Conservation (phyloP, 129 eudicot species). For the Lactuca sativa region DNA sequence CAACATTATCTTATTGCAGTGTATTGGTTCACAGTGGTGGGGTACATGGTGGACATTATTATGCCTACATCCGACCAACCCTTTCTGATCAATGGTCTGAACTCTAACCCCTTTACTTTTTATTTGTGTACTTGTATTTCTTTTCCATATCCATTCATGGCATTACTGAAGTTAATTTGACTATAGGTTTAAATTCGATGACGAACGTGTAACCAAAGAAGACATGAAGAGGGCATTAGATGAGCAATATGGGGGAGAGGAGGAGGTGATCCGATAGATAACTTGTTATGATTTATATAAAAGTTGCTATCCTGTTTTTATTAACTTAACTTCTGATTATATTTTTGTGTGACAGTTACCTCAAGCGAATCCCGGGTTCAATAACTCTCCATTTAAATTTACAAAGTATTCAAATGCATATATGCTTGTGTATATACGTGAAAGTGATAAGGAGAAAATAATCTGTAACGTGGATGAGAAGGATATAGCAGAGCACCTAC, state of each 20-base stretch:
- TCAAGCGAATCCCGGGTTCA: constrained; percentile 69
- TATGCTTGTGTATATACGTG: constrained; percentile 83
- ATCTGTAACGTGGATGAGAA: constrained; percentile 76
- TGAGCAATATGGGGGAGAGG: constrained; percentile 93
- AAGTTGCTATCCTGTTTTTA: neutral
- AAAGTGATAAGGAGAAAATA: constrained; percentile 69
- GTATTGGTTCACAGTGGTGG: constrained; percentile 97
- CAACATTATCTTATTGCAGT: constrained; percentile 51
- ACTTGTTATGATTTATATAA: constrained; percentile 2
- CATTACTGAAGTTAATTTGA: constrained; percentile 9
- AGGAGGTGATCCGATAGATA: constrained; percentile 52
- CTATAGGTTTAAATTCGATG: constrained; percentile 77
- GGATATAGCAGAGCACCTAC: constrained; percentile 70
- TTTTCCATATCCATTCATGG: neutral
- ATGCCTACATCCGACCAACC: constrained; percentile 86
- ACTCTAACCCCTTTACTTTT: neutral
- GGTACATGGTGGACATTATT: constrained; percentile 94
- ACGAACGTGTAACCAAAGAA: constrained; percentile 82
- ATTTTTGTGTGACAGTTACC: constrained; percentile 47
- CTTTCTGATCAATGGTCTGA: constrained; percentile 80
- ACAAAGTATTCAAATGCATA: constrained; percentile 78
- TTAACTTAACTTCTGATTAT: constrained; percentile 5
- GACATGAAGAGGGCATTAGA: constrained; percentile 76
- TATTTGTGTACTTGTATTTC: constrained; percentile 13
- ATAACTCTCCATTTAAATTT: constrained; percentile 74